These are phyloP conservation scores for Cryptosporidium tyzzeri DNA, from an alignment of 169 alveolate genomes.

Conservation along the genomic window DNA sequence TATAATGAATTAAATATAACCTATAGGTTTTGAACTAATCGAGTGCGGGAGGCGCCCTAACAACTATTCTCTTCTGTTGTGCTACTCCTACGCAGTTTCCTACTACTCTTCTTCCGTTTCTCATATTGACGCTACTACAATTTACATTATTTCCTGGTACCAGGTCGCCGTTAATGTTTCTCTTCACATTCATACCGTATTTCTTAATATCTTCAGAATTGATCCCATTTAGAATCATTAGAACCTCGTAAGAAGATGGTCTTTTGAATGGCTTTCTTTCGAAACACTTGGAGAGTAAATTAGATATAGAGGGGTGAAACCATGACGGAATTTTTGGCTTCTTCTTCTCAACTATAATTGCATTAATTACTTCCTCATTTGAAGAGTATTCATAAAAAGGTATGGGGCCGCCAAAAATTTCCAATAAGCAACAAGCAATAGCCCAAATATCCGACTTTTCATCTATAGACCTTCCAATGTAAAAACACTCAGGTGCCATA, in stretches of 20 bases:
- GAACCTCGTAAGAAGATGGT: conserved; percentile 75
- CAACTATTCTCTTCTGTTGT: conserved; percentile 70
- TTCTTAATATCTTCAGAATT: conserved; percentile 36
- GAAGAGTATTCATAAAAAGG: conserved; percentile 83
- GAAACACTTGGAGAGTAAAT: conserved; percentile 73
- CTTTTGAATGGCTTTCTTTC: conserved; percentile 76
- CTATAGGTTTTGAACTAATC: conserved; percentile 62
- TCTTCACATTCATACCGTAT: conserved; percentile 63
- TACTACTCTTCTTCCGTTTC: conserved; percentile 79
- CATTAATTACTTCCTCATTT: conserved; percentile 80
- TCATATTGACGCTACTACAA: conserved; percentile 52
- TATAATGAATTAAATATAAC: conserved; percentile 61
- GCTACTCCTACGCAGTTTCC: conserved; percentile 81
- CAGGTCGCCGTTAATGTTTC: conserved; percentile 50
- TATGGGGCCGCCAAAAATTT: conserved; percentile 85
- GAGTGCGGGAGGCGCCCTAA: conserved; percentile 22
- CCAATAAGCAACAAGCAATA: conserved; percentile 85
- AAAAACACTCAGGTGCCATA: conserved; percentile 89
- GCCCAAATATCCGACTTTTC: conserved; percentile 87
- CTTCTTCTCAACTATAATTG: conserved; percentile 76
- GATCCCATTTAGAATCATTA: background rate
- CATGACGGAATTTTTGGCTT: conserved; percentile 79
- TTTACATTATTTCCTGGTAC: conserved; percentile 74
- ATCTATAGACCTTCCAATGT: conserved; percentile 80
- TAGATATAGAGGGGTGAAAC: conserved; percentile 76